phyloP scores from a whole-genome alignment of 2,329 filamentous ascomycete species.

The Biscogniauxia sp. region DNA sequence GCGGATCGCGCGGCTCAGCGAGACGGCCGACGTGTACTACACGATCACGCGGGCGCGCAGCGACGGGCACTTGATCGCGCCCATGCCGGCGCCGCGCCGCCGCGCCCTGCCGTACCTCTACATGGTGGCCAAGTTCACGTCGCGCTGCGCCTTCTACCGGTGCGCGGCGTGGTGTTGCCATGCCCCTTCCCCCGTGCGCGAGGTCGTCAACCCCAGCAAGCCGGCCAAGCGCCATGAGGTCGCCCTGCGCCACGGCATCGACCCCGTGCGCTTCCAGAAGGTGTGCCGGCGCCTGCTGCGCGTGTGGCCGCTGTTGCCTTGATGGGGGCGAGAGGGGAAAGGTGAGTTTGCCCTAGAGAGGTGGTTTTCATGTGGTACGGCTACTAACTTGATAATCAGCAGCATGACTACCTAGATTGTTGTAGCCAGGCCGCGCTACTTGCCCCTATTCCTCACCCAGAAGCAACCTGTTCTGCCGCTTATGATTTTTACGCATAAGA shows the following conservation, averaged over 20 bases:
- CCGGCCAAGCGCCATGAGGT: conserved; percentile 35
- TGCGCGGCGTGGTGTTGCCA: conserved; percentile 32
- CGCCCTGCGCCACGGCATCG: conserved; percentile 37
- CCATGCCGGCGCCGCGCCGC: conserved; percentile 25
- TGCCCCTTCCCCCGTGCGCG: conserved; percentile 35
- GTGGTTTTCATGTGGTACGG: too few species aligned
- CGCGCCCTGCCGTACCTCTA: conserved; percentile 35
- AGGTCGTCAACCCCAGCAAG: conserved; percentile 45
- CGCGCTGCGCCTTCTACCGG: conserved; percentile 41
- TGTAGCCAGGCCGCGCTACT: too few species aligned
- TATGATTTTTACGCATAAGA: too few species aligned
- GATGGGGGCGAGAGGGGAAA: background rate
- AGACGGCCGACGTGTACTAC: conserved; percentile 44
- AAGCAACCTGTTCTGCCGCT: too few species aligned
- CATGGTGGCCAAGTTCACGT: conserved; percentile 43
- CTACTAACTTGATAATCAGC: too few species aligned
- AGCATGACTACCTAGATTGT: too few species aligned
- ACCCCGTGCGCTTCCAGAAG: conserved; percentile 31
- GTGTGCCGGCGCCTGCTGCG: conserved; percentile 19
- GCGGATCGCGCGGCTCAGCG: conserved; percentile 32
- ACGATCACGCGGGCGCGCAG: conserved; percentile 37
- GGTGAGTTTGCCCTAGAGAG: too few species aligned
- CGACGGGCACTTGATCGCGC: conserved; percentile 33
- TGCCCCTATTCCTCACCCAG: too few species aligned
- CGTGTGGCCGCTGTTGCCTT: conserved; percentile 10